phyloP scores from a whole-genome alignment of 768 basidiomycete species.

The Tephrocybe rancida region DNA sequence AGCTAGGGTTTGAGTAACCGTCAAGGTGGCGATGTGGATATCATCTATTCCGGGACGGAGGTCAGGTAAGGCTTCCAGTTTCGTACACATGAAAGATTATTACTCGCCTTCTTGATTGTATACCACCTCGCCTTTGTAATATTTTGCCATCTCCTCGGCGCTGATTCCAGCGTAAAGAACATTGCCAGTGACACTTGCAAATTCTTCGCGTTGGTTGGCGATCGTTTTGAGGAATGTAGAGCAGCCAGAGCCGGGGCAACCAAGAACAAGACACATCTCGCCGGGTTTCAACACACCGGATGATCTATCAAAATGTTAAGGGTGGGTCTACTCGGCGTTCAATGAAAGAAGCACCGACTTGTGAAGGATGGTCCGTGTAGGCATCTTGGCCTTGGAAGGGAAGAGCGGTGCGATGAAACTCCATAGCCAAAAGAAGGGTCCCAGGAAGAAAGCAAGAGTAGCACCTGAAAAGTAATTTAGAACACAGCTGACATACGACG shows the following conservation, averaged over 20 bases:
- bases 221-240: slow-evolving; percentile 85
- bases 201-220: slow-evolving; percentile 73
- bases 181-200: slow-evolving; percentile 63
- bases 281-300: slow-evolving; percentile 75
- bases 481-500: background rate
- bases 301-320: slow-evolving; percentile 38
- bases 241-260: slow-evolving; percentile 85
- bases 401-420: slow-evolving; percentile 40
- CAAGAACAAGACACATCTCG: slow-evolving; percentile 87
- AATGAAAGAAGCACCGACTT: slow-evolving; percentile 37
- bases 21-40: slow-evolving; percentile 80
- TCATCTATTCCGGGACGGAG: slow-evolving; percentile 51
- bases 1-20: slow-evolving; percentile 74
- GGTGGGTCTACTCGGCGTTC: background rate
- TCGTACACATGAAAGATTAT: background rate
- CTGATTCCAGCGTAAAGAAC: slow-evolving; percentile 84
- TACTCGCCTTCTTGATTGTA: slow-evolving; percentile 73
- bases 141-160: slow-evolving; percentile 72
- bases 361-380: slow-evolving; percentile 59
- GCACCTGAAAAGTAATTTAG: slow-evolving; percentile 41
- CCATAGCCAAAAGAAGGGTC: slow-evolving; percentile 53
- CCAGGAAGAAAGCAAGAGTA: slow-evolving; percentile 51
- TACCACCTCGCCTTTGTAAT: slow-evolving; percentile 78
- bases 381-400: slow-evolving; percentile 34
- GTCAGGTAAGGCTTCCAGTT: slow-evolving; percentile 1